These are phyloP conservation scores for Cyclospora cayetanensis DNA, from an alignment of 169 alveolate species.

Conservation along the genomic window DNA sequence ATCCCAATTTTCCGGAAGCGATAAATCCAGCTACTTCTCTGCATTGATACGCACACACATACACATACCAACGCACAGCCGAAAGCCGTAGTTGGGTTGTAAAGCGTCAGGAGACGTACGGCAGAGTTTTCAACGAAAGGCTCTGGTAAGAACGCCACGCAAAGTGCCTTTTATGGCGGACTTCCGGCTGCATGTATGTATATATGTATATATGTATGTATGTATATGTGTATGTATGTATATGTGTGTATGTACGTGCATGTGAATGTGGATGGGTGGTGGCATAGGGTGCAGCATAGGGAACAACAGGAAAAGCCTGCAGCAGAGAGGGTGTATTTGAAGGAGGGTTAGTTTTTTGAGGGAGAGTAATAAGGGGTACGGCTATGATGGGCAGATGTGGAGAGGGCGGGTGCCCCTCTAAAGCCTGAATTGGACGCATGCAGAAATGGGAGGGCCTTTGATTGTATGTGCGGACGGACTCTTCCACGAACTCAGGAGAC, in stretches of 20 bases:
- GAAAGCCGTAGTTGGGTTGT: neutral
- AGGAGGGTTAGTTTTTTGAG: too few relatives aligned
- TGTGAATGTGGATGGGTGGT: too few relatives aligned
- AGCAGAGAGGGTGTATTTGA: too few relatives aligned
- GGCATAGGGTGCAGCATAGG: too few relatives aligned
- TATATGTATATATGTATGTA: too few relatives aligned
- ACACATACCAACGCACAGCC: neutral
- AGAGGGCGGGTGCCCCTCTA: neutral
- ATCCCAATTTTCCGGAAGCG: constrained; percentile 91
- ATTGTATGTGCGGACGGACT: too few relatives aligned
- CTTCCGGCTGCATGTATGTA: neutral
- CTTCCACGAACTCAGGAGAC: constrained; percentile 91
- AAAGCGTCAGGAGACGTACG: neutral
- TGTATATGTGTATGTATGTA: neutral
- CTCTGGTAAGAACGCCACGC: neutral
- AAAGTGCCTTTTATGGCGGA: too few relatives aligned
- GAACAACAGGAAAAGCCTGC: too few relatives aligned
- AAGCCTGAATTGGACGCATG: neutral
- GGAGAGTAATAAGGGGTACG: too few relatives aligned
- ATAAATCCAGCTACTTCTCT: constrained; percentile 92
- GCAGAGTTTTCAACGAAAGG: neutral
- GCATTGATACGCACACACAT: neutral
- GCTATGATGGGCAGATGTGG: too few relatives aligned
- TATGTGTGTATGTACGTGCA: neutral
- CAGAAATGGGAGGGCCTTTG: neutral